Base-by-base conservation (phyloP, 371 early-diverging fungal genomes). In the Rozella allomycis region DNA sequence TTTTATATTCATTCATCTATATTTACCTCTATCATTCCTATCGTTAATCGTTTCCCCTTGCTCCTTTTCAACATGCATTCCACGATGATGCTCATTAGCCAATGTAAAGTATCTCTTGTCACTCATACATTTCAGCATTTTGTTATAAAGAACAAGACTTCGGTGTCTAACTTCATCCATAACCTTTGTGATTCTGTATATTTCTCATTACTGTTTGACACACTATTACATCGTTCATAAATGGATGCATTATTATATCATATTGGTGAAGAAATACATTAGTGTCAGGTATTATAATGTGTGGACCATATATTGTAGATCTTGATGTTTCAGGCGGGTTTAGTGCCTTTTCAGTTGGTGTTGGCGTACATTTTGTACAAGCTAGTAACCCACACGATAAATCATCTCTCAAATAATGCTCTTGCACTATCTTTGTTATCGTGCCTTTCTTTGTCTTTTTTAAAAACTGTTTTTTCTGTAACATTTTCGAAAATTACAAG, bases 171-270 rank as follows among this genome's bases (percentile, higher is more conserved):
- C 55, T 44, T 88, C 91, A 37, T 87, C 78, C 32, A 81, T 63
- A n/a, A n/a, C n/a, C n/a, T n/a, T n/a, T n/a, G n/a, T n/a, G n/a
- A n/a, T n/a, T n/a, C n/a, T n/a, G n/a, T n/a, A n/a, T n/a, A n/a
- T n/a, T n/a, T n/a, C n/a, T n/a, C n/a, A n/a, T n/a, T 3, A 87
- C 90, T 2, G 94, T 90, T 49, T 82, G 80, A 27, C 86, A 54
- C 1, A 94, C 67, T 34, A 94, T 67, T n/a, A 90, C 81, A 42
- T 86, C 67, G 26, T 67, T 63, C 47, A 88, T 68, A 25, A 71
- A 67, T 5, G 70, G 51, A 40, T 86, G 81, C 46, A 84, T 87
- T 50, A 93, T 66, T 17, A 90, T 57, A 51, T 93, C 90, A 38
- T 90, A 77, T 78, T 86, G 28, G 13, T 28, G 28, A 5, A 76